Conservation (phyloP, 331 rosid species). For the Erythrophleum ivorense region DNA sequence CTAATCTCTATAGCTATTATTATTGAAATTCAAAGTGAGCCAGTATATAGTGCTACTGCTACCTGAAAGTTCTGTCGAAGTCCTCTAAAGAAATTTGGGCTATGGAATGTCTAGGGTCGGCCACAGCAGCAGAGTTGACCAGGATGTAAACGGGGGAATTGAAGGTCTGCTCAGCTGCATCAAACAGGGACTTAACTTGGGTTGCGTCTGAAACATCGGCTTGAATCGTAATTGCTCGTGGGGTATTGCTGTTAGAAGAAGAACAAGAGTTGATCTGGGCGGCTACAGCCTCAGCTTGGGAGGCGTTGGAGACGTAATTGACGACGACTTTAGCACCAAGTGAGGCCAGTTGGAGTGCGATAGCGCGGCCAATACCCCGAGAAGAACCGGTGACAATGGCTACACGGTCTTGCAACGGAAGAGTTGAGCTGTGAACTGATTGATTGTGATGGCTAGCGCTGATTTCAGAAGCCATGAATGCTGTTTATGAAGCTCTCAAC, state of each 20-base stretch:
- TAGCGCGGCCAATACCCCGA: conserved; percentile 51
- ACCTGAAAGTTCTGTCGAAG: conserved; percentile 39
- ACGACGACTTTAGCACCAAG: conserved; percentile 48
- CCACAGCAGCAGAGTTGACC: conserved; percentile 27
- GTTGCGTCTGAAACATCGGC: conserved; percentile 41
- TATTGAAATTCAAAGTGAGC: too few relatives aligned
- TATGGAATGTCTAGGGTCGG: conserved; percentile 12
- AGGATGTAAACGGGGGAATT: conserved; percentile 42
- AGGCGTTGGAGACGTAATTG: conserved; percentile 45
- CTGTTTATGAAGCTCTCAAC: background rate
- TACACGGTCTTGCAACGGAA: conserved; percentile 40
- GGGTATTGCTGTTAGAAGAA: background rate
- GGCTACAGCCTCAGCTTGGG: conserved; percentile 38
- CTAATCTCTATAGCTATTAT: too few relatives aligned
- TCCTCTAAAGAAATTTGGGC: conserved; percentile 31
- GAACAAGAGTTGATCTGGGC: conserved; percentile 39
- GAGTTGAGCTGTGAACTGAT: too few relatives aligned
- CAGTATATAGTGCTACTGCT: too few relatives aligned
- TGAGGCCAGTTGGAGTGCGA: conserved; percentile 46
- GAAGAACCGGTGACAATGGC: conserved; percentile 51
- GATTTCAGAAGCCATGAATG: background rate
- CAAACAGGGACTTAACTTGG: conserved; percentile 43
- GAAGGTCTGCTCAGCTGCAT: conserved; percentile 38
- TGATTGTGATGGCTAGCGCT: background rate
- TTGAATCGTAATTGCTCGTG: conserved; percentile 29